Evolutionary conservation across 371 early-diverging fungal genomes (phyloP), one percentile per base, ranked within the genome.

Genomic region (Circinella umbellata): DNA sequence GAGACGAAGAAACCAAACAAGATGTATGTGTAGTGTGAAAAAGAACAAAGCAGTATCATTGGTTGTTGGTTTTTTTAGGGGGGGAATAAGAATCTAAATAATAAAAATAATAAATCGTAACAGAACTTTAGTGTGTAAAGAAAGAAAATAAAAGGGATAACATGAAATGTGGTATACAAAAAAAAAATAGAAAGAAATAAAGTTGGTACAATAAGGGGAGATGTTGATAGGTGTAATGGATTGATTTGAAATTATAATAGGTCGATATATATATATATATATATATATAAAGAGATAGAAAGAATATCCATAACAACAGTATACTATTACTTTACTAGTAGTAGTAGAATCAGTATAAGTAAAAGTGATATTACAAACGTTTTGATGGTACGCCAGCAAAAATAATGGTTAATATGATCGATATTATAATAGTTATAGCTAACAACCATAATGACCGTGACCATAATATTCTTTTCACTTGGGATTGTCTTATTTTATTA

Each of bases 371-470:
- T 74, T 71, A 77, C 34, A 80, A 69, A 17, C 76, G 69, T 35
- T 69, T 66, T 11, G 80, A 68, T 55, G 84, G 84, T 20, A 84
- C 78, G 47, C 77, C 81, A 66, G 78, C 76, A 68, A 84, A 84
- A 15, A 84, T 73, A 54, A 84, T 69, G 47, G 81, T 78, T 34
- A 78, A 70, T 14, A 80, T 69, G 3, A 77, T 68, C 18, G 81
- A 51, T 61, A 84, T 68, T 11, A 81, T 17, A 8, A 76, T 48
- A 63, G 75, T 78, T 8, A 67, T 42, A 0, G 62, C 18, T 15
- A 84, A 61, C 63, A 81, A 64, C 84, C 84, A 84, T 59, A 81
- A 71, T 5, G 84, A 81, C 47, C 82, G 71, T 55, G 76, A 76
- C 59, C 67, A 69, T 62, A 85, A 63, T 27, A 81, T 81, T 14